A percentile compares a stretch with the other conserved stretches of the same genome.
Conservation (phyloP, 2,329 filamentous ascomycete species). For the Aschersonia sp. region DNA sequence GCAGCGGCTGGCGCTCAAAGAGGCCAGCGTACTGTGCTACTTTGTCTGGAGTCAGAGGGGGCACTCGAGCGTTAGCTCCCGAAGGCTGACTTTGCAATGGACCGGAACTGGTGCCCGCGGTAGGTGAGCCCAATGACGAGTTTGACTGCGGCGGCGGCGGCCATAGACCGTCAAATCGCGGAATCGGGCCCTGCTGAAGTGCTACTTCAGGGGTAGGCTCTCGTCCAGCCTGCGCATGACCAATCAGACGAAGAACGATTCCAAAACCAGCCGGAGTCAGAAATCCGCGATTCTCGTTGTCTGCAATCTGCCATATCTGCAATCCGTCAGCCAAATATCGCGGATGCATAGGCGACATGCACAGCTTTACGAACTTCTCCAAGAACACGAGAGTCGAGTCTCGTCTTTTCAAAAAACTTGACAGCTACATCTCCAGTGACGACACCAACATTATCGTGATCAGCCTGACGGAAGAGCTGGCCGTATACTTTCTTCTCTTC, state of each 20-base stretch:
- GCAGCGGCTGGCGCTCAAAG: constrained; percentile 77
- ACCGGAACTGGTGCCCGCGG: constrained; percentile 25
- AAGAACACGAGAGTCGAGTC: constrained; percentile 69
- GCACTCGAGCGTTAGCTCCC: constrained; percentile 68
- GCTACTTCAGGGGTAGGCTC: constrained; percentile 72
- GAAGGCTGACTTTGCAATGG: constrained; percentile 41
- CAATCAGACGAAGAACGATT: constrained; percentile 84
- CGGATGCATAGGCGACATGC: neutral
- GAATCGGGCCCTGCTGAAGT: constrained; percentile 73
- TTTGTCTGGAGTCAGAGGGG: constrained; percentile 77
- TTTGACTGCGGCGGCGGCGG: neutral
- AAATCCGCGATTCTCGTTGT: constrained; percentile 90
- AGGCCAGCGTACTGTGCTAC: constrained; percentile 76
- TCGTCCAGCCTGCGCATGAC: constrained; percentile 81
- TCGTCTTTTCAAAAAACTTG: constrained; percentile 95
- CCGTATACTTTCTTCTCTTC: constrained; percentile 93
- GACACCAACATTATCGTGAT: constrained; percentile 81
- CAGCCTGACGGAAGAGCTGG: constrained; percentile 84
- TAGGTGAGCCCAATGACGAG: constrained; percentile 19
- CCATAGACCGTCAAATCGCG: constrained; percentile 71
- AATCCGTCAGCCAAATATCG: constrained; percentile 3
- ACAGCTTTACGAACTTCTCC: constrained; percentile 53
- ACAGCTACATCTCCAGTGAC: constrained; percentile 94
- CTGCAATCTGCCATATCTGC: constrained; percentile 97
- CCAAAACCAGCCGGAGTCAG: constrained; percentile 88